Base-by-base conservation (phyloP, 2,329 filamentous ascomycete species). In the Apiospora hydei region DNA sequence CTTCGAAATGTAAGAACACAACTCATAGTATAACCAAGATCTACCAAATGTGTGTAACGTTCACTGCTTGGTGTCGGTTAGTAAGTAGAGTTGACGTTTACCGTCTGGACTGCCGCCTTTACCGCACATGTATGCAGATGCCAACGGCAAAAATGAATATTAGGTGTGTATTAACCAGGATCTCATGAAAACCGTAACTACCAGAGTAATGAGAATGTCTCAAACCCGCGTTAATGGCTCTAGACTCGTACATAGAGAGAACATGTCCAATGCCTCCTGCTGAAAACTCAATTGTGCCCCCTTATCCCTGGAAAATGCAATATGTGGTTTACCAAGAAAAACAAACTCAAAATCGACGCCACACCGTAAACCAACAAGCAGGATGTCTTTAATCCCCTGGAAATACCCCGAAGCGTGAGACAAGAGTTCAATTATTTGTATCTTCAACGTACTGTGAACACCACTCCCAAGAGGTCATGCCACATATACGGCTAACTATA, bases 401-500 rank as follows among this genome's bases (percentile, higher is more conserved):
- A 64, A 41, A 64, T 41, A 8, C 34, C 34, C 21, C 10, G 8
- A 64, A n/a, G 10, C 11, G 10, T n/a, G 5, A 24, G 21, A n/a
- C 30, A n/a, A 64, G 21, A 41, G 41, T 34, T 34, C 18, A 41
- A 41, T 64, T 38, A 64, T n/a, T 18, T n/a, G 16, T 14, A 46
- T n/a, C n/a, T n/a, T 49, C 8, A 49, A 11, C 21, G n/a, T 24
- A 49, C 47, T 49, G 13, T 51, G n/a, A n/a, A 51, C 8, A 14
- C n/a, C 10, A 4, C 49, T 51, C 8, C n/a, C n/a, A 14, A 14
- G n/a, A 26, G n/a, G n/a, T 6, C n/a, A 21, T 16, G 14, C 44
- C 14, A 16, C 44, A 46, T 6, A 21, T 18, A 34, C 11, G 21
- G 13, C 38, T 67, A 72, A 26, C 11, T 61, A 77, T 24, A 77